Evolutionary conservation across 257 asterid genomes (phyloP).

Genomic region (Fraxinus excelsior): DNA sequence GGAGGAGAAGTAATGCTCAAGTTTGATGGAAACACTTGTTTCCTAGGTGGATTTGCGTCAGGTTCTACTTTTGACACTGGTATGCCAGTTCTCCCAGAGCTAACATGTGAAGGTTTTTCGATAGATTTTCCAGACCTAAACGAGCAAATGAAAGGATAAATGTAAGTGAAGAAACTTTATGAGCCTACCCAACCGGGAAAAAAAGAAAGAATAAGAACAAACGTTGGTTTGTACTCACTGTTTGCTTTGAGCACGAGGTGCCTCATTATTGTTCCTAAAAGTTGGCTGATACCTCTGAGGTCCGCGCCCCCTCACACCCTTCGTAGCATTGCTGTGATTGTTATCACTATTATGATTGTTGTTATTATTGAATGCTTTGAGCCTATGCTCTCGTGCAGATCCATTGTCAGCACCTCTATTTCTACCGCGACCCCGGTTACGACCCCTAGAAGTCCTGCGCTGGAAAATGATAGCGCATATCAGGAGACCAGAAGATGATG

Average conservation of each 20-base stretch:
- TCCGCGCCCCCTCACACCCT: conserved; percentile 82
- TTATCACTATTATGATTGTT: conserved; percentile 42
- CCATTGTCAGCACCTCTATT: conserved; percentile 60
- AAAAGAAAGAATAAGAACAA: conserved; percentile 4
- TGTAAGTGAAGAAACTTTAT: conserved; percentile 17
- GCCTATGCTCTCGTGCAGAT: conserved; percentile 53
- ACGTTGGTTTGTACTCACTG: conserved; percentile 52
- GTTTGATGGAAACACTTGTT: conserved; percentile 71
- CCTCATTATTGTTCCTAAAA: conserved; percentile 56
- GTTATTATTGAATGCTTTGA: conserved; percentile 42
- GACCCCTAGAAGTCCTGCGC: conserved; percentile 79
- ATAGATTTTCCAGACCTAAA: conserved; percentile 58
- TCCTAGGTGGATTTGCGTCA: conserved; percentile 48
- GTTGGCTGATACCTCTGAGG: conserved; percentile 83
- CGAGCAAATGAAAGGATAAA: conserved; percentile 19
- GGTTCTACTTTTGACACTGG: conserved; percentile 49
- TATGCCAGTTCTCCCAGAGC: conserved; percentile 48
- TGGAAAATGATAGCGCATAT: conserved; percentile 32
- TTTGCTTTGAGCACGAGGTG: conserved; percentile 50
- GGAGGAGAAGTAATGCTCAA: conserved; percentile 97
- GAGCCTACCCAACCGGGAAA: background rate
- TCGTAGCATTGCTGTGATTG: conserved; percentile 56
- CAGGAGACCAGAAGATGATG: conserved; percentile 4
- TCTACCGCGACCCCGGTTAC: conserved; percentile 71
- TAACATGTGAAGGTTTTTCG: conserved; percentile 52